These are phyloP conservation scores for Rosa persica DNA, from an alignment of 306 rosid species.

Conservation along the genomic window DNA sequence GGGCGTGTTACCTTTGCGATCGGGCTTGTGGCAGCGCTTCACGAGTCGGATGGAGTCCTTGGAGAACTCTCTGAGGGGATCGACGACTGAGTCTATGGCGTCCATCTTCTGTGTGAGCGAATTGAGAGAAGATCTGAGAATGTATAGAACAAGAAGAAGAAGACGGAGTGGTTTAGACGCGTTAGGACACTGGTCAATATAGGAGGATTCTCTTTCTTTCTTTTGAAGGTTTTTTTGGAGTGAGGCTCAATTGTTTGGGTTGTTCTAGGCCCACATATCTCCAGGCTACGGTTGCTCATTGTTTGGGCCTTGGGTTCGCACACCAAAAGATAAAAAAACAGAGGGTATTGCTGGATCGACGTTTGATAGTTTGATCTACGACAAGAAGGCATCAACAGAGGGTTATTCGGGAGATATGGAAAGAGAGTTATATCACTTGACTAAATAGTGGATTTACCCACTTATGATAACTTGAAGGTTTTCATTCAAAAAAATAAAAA, in stretches of 20 bases:
- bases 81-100: slow-evolving; percentile 49
- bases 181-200: background rate
- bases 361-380: too few relatives aligned
- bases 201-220: too few relatives aligned
- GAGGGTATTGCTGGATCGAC: too few relatives aligned
- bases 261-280: background rate
- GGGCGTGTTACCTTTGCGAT: slow-evolving; percentile 40
- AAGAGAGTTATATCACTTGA: too few relatives aligned
- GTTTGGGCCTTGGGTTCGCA: background rate
- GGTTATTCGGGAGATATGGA: too few relatives aligned
- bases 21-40: slow-evolving; percentile 59
- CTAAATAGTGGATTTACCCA: too few relatives aligned
- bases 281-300: background rate
- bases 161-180: background rate
- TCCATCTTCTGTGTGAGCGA: slow-evolving; percentile 34
- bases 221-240: background rate
- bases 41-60: slow-evolving; percentile 58
- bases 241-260: background rate
- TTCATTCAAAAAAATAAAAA: too few relatives aligned
- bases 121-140: background rate
- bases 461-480: too few relatives aligned
- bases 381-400: too few relatives aligned
- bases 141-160: background rate
- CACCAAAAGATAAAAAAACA: too few relatives aligned
- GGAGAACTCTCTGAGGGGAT: slow-evolving; percentile 58